A percentile compares a stretch with the other conserved stretches of the same genome.
Conservation (phyloP, 2,329 filamentous ascomycete genomes). For the Paracoccidioides lutzii region DNA sequence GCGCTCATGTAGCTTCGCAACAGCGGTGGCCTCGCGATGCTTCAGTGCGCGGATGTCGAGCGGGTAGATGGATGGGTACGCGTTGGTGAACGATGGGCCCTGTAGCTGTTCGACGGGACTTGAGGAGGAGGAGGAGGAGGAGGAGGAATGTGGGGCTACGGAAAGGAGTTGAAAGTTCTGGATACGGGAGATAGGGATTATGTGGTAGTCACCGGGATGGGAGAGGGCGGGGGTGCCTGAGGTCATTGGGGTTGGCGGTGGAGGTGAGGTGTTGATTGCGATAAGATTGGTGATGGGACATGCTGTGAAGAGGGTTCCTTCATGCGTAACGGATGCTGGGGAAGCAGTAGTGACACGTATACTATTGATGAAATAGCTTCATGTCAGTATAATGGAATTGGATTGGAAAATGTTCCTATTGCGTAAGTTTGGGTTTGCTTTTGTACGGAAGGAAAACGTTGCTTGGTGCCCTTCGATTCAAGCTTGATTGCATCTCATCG, state of each 20-base stretch:
- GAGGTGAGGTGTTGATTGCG: conserved; percentile 44
- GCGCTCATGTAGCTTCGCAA: conserved; percentile 44
- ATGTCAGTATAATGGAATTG: neutral
- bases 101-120: conserved; percentile 11
- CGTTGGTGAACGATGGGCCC: conserved; percentile 35
- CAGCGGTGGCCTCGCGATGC: conserved; percentile 42
- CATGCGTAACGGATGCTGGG: conserved; percentile 39
- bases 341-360: conserved; percentile 45
- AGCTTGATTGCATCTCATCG: neutral
- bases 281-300: conserved; percentile 49
- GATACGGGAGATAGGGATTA: conserved; percentile 49
- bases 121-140: neutral
- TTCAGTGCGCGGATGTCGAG: conserved; percentile 44
- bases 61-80: conserved; percentile 28
- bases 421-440: neutral
- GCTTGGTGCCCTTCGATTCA: neutral
- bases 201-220: conserved; percentile 44
- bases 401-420: neutral
- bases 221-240: conserved; percentile 22
- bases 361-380: conserved; percentile 23
- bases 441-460: too few relatives aligned
- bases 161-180: conserved; percentile 43
- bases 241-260: conserved; percentile 28
- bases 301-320: conserved; percentile 51
- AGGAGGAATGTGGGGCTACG: conserved; percentile 13